These are phyloP conservation scores for Hymenoscyphus salicellus DNA, from an alignment of 2,329 filamentous ascomycete genomes.

Conservation along the genomic window DNA sequence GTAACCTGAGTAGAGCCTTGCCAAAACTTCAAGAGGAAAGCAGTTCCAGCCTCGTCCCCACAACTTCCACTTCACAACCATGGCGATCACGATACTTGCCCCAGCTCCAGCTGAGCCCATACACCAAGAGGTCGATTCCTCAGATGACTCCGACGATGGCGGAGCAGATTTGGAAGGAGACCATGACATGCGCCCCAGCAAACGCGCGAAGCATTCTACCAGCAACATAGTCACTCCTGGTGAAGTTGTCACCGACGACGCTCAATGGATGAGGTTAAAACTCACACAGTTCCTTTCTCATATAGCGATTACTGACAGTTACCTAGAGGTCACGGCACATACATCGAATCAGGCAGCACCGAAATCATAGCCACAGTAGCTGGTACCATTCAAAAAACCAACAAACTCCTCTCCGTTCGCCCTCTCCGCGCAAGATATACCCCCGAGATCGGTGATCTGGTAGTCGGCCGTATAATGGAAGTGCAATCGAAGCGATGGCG, in stretches of 20 bases:
- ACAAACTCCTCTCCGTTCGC: constrained; percentile 90
- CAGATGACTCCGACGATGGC: constrained; percentile 31
- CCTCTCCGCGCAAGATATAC: constrained; percentile 90
- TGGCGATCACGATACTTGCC: constrained; percentile 37
- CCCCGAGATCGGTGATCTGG: constrained; percentile 92
- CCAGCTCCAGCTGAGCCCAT: constrained; percentile 30
- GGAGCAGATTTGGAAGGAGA: constrained; percentile 35
- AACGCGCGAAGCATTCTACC: constrained; percentile 39
- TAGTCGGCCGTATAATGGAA: constrained; percentile 89
- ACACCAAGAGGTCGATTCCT: constrained; percentile 17
- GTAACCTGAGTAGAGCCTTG: background rate
- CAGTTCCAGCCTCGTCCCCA: constrained; percentile 11
- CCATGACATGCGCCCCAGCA: constrained; percentile 44
- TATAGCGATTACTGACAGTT: constrained; percentile 20
- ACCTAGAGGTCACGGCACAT: constrained; percentile 85
- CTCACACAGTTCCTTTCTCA: background rate
- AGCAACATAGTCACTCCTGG: constrained; percentile 78
- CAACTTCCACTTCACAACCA: constrained; percentile 15
- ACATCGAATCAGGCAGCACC: constrained; percentile 58
- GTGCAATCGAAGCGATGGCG: constrained; percentile 94
- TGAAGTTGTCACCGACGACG: constrained; percentile 80
- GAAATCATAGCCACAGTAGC: constrained; percentile 87
- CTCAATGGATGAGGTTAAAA: constrained; percentile 88
- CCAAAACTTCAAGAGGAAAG: background rate
- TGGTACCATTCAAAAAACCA: constrained; percentile 86